Percentiles rank a stretch among this genome's conserved stretches.
Evolutionary conservation across 2,329 filamentous ascomycete species (phyloP).

Genomic region (Apiospora pterosperma): DNA sequence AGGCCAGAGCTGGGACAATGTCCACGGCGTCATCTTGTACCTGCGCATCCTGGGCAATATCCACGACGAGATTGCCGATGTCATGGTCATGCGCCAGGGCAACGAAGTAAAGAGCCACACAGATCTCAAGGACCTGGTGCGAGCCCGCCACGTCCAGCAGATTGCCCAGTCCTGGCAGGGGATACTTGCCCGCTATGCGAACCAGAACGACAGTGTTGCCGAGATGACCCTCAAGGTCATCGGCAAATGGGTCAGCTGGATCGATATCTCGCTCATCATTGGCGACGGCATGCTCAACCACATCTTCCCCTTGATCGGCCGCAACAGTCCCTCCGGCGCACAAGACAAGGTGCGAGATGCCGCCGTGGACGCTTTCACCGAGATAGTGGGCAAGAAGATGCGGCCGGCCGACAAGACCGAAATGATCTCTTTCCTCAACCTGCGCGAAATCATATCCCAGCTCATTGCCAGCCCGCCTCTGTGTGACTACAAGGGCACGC

Average conservation of each 20-base stretch:
- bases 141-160: slow-evolving; percentile 82
- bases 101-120: slow-evolving; percentile 82
- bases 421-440: slow-evolving; percentile 86
- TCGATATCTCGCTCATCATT: slow-evolving; percentile 90
- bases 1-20: slow-evolving; percentile 63
- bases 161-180: slow-evolving; percentile 90
- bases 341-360: slow-evolving; percentile 83
- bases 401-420: slow-evolving; percentile 88
- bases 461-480: slow-evolving; percentile 81
- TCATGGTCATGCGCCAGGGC: slow-evolving; percentile 74
- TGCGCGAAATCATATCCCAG: slow-evolving; percentile 80
- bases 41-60: slow-evolving; percentile 84
- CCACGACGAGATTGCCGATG: slow-evolving; percentile 96
- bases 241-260: slow-evolving; percentile 98
- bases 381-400: slow-evolving; percentile 99
- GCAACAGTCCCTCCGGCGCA: slow-evolving; percentile 56
- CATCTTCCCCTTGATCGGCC: slow-evolving; percentile 84
- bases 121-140: slow-evolving; percentile 85
- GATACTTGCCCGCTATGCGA: slow-evolving; percentile 74
- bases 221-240: slow-evolving; percentile 90
- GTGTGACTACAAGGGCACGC: slow-evolving; percentile 72
- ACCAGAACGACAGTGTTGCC: slow-evolving; percentile 67
- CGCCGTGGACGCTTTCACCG: slow-evolving; percentile 90
- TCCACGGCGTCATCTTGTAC: slow-evolving; percentile 77
- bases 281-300: slow-evolving; percentile 83